A percentile compares a stretch with the other conserved stretches of the same genome.
These are phyloP conservation scores for Cryptococcus sp. DNA, from an alignment of 1,284 basidiomycete genomes.

Conservation along the genomic window DNA sequence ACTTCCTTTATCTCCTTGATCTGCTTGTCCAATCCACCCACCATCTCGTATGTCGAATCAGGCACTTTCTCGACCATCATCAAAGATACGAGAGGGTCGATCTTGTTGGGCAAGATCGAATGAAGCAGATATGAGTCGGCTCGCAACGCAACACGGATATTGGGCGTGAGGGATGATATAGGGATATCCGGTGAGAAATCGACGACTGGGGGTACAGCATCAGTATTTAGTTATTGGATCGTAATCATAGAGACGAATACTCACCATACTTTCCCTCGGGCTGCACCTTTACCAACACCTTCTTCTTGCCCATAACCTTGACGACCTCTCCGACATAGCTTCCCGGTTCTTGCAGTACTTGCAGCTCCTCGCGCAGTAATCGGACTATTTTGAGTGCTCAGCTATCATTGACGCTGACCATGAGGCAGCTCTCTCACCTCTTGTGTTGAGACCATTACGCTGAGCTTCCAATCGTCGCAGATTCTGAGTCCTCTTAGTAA, in stretches of 20 bases:
- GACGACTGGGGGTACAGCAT: conserved; percentile 65
- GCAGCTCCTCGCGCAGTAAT: conserved; percentile 86
- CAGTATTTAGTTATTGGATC: neutral
- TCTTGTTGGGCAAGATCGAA: conserved; percentile 92
- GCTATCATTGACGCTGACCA: neutral
- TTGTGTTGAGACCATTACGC: conserved; percentile 91
- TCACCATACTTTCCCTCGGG: conserved; percentile 97
- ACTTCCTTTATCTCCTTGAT: conserved; percentile 99
- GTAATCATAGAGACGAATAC: conserved; percentile 20
- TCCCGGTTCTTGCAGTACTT: conserved; percentile 92
- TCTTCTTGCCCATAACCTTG: conserved; percentile 99
- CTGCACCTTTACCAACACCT: conserved; percentile 97
- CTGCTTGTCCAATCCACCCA: conserved; percentile 95
- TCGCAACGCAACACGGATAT: conserved; percentile 89
- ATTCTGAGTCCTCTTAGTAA: conserved; percentile 97
- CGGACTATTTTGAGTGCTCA: conserved; percentile 59
- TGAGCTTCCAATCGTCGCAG: conserved; percentile 93
- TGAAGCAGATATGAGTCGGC: conserved; percentile 95
- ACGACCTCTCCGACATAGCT: conserved; percentile 98
- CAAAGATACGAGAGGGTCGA: conserved; percentile 89
- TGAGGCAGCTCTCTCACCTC: conserved; percentile 62
- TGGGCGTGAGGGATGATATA: conserved; percentile 74
- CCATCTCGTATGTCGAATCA: conserved; percentile 99
- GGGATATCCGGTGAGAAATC: conserved; percentile 91
- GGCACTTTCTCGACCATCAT: conserved; percentile 99